Percentiles rank a stretch among this genome's conserved stretches.
These are phyloP conservation scores for Geosmithia flava DNA, from an alignment of 2,329 filamentous ascomycete genomes.

Conservation along the genomic window DNA sequence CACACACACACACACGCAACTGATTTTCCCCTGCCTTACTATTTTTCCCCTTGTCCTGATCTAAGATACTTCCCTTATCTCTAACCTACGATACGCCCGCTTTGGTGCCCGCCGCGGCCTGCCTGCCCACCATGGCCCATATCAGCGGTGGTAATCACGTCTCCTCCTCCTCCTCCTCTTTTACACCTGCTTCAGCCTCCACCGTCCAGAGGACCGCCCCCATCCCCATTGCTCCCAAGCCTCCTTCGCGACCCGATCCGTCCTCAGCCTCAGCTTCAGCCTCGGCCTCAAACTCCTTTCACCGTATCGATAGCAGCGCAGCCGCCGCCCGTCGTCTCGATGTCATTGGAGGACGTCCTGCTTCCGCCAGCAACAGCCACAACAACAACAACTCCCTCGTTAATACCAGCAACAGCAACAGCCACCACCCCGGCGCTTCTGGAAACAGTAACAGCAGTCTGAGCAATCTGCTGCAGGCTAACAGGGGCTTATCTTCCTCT, in stretches of 20 bases:
- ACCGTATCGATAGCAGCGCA: no score
- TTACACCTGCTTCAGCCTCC: constrained; percentile 10
- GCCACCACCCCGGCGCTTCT: constrained; percentile 5
- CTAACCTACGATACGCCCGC: no score
- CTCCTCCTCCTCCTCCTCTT: no score
- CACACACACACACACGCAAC: no score
- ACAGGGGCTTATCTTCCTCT: no score
- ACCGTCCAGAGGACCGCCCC: constrained; percentile 48
- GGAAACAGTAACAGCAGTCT: constrained; percentile 3
- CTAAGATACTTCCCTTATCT: neutral
- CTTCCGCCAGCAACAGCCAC: no score
- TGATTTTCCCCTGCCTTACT: neutral
- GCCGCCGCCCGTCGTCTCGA: no score
- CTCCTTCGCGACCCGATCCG: constrained; percentile 22
- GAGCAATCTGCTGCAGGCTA: no score
- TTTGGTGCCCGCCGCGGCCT: constrained; percentile 6
- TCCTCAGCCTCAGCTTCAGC: no score
- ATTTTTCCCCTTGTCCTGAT: neutral
- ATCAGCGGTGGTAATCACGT: constrained; percentile 18
- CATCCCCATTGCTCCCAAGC: constrained; percentile 54
- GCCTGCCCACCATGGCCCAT: constrained; percentile 32
- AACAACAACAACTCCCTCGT: no score
- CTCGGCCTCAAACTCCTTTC: no score
- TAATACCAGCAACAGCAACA: constrained; percentile 19
- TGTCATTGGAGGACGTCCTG: no score